These are phyloP conservation scores for Torulaspora maleeae DNA, from an alignment of 805 yeast genomes.

Conservation along the genomic window DNA sequence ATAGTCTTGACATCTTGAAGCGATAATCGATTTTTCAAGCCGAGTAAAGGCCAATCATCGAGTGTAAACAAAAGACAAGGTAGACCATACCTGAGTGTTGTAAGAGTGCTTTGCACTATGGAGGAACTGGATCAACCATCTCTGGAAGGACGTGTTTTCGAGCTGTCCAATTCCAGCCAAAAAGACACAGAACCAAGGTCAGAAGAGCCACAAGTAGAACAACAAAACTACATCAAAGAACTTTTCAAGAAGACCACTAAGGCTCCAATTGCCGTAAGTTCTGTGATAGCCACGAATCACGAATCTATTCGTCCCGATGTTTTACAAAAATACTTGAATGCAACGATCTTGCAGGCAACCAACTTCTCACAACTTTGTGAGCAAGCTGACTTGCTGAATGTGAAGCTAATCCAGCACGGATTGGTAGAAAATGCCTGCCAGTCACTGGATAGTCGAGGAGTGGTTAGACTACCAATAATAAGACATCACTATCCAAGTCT, in stretches of 20 bases:
- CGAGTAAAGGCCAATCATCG: not conserved
- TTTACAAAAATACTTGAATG: slow-evolving; percentile 26
- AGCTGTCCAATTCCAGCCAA: slow-evolving; percentile 2
- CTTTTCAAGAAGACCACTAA: slow-evolving; percentile 19
- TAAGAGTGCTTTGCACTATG: not conserved
- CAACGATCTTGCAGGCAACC: slow-evolving; percentile 26
- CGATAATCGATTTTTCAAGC: not conserved
- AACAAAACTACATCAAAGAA: slow-evolving; percentile 7
- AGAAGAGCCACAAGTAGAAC: not conserved
- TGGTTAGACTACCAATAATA: slow-evolving; percentile 12
- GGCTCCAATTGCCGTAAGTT: slow-evolving; percentile 26
- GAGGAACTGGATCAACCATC: slow-evolving; percentile 5
- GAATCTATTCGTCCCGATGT: slow-evolving; percentile 21
- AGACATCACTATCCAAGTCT: slow-evolving; percentile 10
- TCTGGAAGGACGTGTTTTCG: slow-evolving; percentile 7
- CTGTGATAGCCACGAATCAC: slow-evolving; percentile 20
- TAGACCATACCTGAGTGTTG: not conserved
- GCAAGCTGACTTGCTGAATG: slow-evolving; percentile 28
- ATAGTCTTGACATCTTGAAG: not conserved
- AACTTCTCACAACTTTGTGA: slow-evolving; percentile 26
- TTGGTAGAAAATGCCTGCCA: slow-evolving; percentile 23
- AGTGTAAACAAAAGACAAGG: not conserved
- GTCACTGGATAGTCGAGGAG: slow-evolving; percentile 21
- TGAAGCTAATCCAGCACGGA: slow-evolving; percentile 29
- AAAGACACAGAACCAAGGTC: not conserved